Base-by-base conservation (phyloP, 805 yeast genomes). In the Cyberlindnera bimundalis region DNA sequence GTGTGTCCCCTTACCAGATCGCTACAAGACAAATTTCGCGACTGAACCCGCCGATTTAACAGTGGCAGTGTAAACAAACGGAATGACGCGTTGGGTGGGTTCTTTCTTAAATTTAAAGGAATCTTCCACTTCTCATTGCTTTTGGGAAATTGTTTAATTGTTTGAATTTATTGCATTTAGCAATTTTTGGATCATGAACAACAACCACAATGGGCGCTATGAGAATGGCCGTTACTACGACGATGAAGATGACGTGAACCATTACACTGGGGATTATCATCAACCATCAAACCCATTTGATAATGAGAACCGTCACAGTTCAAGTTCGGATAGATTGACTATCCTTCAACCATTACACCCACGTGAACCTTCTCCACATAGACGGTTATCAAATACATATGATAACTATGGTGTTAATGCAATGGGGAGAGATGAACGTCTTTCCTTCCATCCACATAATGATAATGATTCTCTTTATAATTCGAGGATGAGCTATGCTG, bases 221-320 rank as follows among this genome's bases (percentile, higher is more conserved):
- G 33, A 28, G 37, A 33, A 36, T 25, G 35, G 35, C 29, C 20
- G 31, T 32, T 23, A 27, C 43, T 32, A 35, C 17, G 30, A 38
- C 23, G 35, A 43, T 12, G 39, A 36, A 29, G 34, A 39, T 13
- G 25, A 41, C 23, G 34, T 23, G 12, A 31, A 37, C 28, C 34
- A 30, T 21, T 36, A 43, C 33, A 15, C 29, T 10, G 34, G 39
- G 7, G 42, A 50, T 19, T 43, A 41, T 38, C 38, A 34, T 30
- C 43, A 45, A 34, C 51, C 46, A 5, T 19, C 30, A 21, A 27
- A 40, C 37, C 44, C 50, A 15, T 55, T 56, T 18, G 31, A 14
- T 15, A 32, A 45, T n/a, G 55, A 53, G 27, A 3, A 30, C 5
- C n/a, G 40, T 21, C 25, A 15, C 40, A 40, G 41, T 38, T 28